phyloP scores from a whole-genome alignment of 495 filamentous ascomycete species.

The Astrocystis sublimbata region DNA sequence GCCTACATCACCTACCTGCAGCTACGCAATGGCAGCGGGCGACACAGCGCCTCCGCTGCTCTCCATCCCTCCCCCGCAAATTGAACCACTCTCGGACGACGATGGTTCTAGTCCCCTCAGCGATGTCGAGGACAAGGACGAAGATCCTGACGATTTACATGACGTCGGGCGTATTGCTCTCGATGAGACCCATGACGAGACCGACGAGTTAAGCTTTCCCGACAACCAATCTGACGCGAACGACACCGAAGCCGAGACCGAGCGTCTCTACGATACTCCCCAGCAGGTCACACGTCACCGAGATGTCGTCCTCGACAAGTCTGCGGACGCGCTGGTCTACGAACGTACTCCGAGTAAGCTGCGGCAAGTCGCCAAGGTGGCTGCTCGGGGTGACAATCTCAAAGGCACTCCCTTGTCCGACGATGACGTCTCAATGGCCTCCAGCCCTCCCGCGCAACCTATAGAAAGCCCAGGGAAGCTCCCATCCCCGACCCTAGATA shows the following conservation, averaged over 20 bases:
- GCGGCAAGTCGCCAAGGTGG: conserved; percentile 40
- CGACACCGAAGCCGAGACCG: conserved; percentile 98
- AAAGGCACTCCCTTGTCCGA: conserved; percentile 46
- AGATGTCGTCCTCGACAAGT: conserved; percentile 59
- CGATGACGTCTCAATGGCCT: conserved; percentile 41
- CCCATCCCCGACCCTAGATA: conserved; percentile 28
- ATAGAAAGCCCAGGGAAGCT: conserved; percentile 23
- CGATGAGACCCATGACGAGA: conserved; percentile 47
- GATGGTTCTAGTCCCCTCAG: conserved; percentile 72
- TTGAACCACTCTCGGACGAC: conserved; percentile 38
- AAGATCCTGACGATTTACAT: conserved; percentile 48
- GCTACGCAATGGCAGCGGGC: conserved; percentile 44
- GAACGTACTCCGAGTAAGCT: conserved; percentile 71
- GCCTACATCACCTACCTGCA: neutral
- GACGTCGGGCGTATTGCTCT: conserved; percentile 45
- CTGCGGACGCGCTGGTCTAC: conserved; percentile 41
- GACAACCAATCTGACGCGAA: conserved; percentile 60
- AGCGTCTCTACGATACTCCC: conserved; percentile 90
- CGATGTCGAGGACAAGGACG: conserved; percentile 78
- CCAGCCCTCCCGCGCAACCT: conserved; percentile 30
- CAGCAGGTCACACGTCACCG: conserved; percentile 63
- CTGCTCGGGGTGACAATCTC: conserved; percentile 38
- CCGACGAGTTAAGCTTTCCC: conserved; percentile 49
- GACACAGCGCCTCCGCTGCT: conserved; percentile 47
- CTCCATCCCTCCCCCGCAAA: conserved; percentile 48